Conservation (phyloP, 208 protist genomes). For the Leptomonas seymouri region DNA sequence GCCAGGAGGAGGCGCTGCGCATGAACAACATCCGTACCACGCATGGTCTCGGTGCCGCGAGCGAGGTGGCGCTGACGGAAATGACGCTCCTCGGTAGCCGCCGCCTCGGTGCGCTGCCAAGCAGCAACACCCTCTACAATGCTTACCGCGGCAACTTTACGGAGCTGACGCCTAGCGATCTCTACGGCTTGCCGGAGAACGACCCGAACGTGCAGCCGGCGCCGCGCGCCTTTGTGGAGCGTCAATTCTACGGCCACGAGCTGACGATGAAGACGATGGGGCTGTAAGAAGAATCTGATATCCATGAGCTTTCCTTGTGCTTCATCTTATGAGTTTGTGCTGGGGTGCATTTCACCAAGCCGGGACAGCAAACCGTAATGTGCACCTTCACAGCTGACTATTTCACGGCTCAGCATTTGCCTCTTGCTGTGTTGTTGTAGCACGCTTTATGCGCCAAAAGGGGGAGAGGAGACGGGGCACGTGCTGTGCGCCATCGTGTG, state of each 20-base stretch:
- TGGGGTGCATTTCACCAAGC: no score
- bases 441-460: no score
- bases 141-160: constrained; percentile 79
- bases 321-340: no score
- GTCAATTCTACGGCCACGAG: constrained; percentile 80
- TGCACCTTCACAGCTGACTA: no score
- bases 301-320: background rate
- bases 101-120: constrained; percentile 74
- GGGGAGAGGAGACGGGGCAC: no score
- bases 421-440: no score
- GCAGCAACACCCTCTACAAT: constrained; percentile 81
- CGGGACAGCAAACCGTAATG: no score
- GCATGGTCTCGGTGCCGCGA: constrained; percentile 73
- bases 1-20: constrained; percentile 78
- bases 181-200: constrained; percentile 85
- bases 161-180: constrained; percentile 60
- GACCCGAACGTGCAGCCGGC: constrained; percentile 87
- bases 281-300: constrained; percentile 29
- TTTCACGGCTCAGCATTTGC: no score
- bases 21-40: constrained; percentile 87
- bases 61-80: constrained; percentile 75
- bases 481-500: no score
- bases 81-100: constrained; percentile 68
- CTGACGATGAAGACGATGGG: constrained; percentile 86
- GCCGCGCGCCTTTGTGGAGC: constrained; percentile 75